Evolutionary conservation across 2,329 filamentous ascomycete genomes (phyloP), one percentile per base, ranked within the genome.

Genomic region (Balansia obtecta): DNA sequence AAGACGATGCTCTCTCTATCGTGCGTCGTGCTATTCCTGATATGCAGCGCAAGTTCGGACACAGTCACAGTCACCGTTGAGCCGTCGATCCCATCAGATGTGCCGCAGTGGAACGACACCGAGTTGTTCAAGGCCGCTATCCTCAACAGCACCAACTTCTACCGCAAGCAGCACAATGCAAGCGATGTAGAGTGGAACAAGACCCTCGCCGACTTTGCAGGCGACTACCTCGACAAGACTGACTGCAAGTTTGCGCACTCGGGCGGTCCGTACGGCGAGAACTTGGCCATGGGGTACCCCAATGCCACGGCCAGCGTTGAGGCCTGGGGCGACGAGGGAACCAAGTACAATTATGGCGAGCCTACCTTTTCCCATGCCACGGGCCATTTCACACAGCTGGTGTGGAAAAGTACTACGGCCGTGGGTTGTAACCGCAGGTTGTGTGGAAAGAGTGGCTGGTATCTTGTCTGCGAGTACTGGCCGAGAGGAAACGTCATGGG

Each of bases 401-500:
- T 65, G 49, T 65, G 63, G 63, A 59, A 58, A 52, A 52, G 41
- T 46, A 59, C 59, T 22, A 56, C 49, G 40, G 52, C 47, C 11
- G 52, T 64, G 38, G 63, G 63, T 16, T 65, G 63, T 47, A 54
- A 12, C 12, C 50, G 51, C 46, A 49, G 51, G 16, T 9, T 39
- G 40, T 58, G 56, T 48, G 65, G 63, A 1, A 62, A 63, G 32
- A 66, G 65, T 37, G 80, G 80, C 0, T 86, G 80, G 78, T 85
- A 77, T 63, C 68, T 86, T 0, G 80, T 80, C 22, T 88, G 83
- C 57, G 82, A 86, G 66, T 87, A 86, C 64, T 82, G 71, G 69
- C 83, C 84, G 1, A 63, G 71, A 1, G 84, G 84, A 0, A 87
- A 88, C 58, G 68, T 86, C 0, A 60, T 72, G 1, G 78, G 75